Evolutionary conservation across 192 early-diverging fungal species (phyloP), one percentile per base, ranked within the genome.

Genomic region (Phycomyces nitens): DNA sequence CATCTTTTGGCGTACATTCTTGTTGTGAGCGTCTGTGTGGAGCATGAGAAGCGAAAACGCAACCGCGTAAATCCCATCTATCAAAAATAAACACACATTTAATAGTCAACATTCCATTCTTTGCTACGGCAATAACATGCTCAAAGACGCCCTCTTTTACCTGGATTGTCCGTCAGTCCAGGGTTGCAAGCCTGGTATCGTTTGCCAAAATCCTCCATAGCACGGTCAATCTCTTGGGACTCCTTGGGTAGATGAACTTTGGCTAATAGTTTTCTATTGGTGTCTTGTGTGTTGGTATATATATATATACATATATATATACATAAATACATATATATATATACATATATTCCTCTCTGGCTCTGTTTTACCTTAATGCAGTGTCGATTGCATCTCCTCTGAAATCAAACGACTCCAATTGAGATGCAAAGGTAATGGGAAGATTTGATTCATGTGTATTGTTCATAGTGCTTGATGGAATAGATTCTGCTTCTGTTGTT

Each of bases 11-110:
- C 80, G 80, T 20, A 93, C 84, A 52, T 82, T 82, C 42, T 89
- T 88, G 67, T 94, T 94, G 74, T 93, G 91, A 9, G 90, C 89
- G 68, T 94, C 92, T 1, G 91, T 91, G 70, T 94, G 91, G 50
- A 94, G 82, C 59, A 94, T 76, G 56, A 94, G 77, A 14, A 94
- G 77, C 6, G 91, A 89, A 74, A 89, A 94, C 8, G 92, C 83
- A 34, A 93, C 72, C 14, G 88, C 80, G 66, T 94, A 91, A 34
- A 88, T 84, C 8, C 81, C 76, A 54, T 92, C 90, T 87, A 40
- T 21, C 10, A 22, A 34, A n/a, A n/a, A n/a, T n/a, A n/a, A n/a
- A n/a, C n/a, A 11, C 14, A 52, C 20, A 52, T 52, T 23, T 52
- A 52, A 3, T 15, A 21, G 0, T 18, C 20, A 2, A 47, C 18